Conservation (phyloP, 768 basidiomycete genomes). For the Kwoniella sp. region DNA sequence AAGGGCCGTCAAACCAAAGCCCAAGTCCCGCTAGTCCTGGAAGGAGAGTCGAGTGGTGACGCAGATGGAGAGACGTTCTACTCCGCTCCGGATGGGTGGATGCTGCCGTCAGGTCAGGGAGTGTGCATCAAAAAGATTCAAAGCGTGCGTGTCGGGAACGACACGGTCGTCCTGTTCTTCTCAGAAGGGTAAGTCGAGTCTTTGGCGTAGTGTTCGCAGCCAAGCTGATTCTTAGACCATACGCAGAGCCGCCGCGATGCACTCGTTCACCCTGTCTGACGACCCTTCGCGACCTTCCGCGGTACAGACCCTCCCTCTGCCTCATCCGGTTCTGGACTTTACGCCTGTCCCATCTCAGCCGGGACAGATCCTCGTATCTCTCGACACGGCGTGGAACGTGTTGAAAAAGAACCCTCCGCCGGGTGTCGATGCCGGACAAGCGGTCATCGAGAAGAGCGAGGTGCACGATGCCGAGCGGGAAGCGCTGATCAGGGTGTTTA, state of each 20-base stretch:
- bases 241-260: constrained; percentile 33
- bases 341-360: constrained; percentile 17
- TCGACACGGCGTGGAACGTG: constrained; percentile 44
- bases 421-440: constrained; percentile 12
- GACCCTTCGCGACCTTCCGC: constrained; percentile 7
- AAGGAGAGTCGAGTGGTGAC: constrained; percentile 25
- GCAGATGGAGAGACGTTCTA: constrained; percentile 33
- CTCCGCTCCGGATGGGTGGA: constrained; percentile 35
- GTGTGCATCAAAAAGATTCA: constrained; percentile 45
- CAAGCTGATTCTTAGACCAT: neutral
- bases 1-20: constrained; percentile 8
- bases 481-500: constrained; percentile 5
- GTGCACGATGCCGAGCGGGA: constrained; percentile 3
- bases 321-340: constrained; percentile 39
- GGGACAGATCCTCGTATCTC: constrained; percentile 27
- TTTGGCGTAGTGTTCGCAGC: neutral
- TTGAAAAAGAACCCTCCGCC: constrained; percentile 26
- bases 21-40: constrained; percentile 6
- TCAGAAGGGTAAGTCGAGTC: constrained; percentile 41
- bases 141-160: constrained; percentile 20
- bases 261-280: constrained; percentile 32
- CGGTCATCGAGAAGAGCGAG: constrained; percentile 5
- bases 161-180: constrained; percentile 43
- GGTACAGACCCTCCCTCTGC: constrained; percentile 29
- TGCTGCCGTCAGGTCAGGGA: constrained; percentile 42